These are phyloP conservation scores for Sedum album DNA, from an alignment of 164 flowering plant species.

Conservation along the genomic window DNA sequence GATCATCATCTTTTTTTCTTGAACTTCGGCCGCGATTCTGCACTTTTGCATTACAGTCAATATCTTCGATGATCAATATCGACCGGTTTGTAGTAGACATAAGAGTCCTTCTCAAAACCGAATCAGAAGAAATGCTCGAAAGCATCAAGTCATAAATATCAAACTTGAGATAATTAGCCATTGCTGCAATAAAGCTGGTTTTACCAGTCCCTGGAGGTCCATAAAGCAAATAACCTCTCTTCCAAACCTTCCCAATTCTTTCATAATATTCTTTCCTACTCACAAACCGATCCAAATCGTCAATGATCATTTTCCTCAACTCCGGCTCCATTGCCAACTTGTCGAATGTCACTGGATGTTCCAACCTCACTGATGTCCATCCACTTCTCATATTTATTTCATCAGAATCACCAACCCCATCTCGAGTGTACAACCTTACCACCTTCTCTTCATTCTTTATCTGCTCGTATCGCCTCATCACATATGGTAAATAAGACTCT, in stretches of 20 bases:
- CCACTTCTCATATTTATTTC: not conserved
- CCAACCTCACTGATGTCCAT: conserved; percentile 31
- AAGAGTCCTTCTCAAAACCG: conserved; percentile 21
- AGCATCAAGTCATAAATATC: conserved; percentile 12
- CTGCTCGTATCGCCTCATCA: conserved; percentile 17
- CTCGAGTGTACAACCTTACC: conserved; percentile 23
- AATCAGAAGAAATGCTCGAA: conserved; percentile 12
- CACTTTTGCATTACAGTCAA: conserved; percentile 29
- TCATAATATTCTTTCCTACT: conserved; percentile 32
- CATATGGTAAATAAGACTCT: conserved; percentile 24
- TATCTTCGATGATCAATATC: conserved; percentile 42
- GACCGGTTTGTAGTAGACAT: conserved; percentile 25
- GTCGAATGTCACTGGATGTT: conserved; percentile 47
- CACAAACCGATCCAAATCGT: conserved; percentile 45
- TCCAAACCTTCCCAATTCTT: conserved; percentile 46
- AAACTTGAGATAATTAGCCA: conserved; percentile 24
- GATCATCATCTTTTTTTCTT: not conserved
- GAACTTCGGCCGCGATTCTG: conserved; percentile 12
- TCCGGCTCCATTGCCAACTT: conserved; percentile 43
- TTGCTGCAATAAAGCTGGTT: conserved; percentile 43
- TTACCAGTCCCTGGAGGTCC: conserved; percentile 51
- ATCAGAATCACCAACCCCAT: not conserved
- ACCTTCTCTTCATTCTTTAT: conserved; percentile 20
- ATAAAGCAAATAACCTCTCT: conserved; percentile 39
- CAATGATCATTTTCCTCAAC: conserved; percentile 20